These are phyloP conservation scores for Paecilomyces sp. DNA, from an alignment of 2,329 filamentous ascomycete genomes.

Conservation along the genomic window DNA sequence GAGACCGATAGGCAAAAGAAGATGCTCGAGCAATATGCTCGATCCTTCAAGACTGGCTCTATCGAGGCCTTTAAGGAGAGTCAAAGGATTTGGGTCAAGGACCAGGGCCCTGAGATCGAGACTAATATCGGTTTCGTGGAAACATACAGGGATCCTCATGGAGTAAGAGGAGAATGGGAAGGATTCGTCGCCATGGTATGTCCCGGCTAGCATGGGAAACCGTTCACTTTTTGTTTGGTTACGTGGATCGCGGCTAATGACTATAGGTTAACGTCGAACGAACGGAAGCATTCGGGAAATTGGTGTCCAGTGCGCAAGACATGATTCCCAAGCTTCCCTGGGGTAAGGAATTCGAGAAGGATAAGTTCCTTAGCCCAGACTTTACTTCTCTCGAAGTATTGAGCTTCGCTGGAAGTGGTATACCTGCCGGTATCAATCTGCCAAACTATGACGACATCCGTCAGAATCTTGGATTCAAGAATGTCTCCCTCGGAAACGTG, in stretches of 20 bases:
- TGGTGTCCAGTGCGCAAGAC: conserved; percentile 71
- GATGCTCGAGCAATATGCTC: conserved; percentile 67
- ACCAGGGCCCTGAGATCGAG: conserved; percentile 74
- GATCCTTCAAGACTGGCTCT: conserved; percentile 68
- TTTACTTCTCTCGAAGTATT: conserved; percentile 92
- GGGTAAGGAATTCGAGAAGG: conserved; percentile 85
- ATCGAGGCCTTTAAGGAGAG: conserved; percentile 72
- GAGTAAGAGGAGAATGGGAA: conserved; percentile 77
- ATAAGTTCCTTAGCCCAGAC: conserved; percentile 89
- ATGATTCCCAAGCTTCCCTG: conserved; percentile 90
- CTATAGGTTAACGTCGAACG: conserved; percentile 71
- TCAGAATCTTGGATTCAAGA: conserved; percentile 60
- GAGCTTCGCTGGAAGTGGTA: conserved; percentile 63
- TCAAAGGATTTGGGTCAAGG: conserved; percentile 74
- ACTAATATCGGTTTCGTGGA: conserved; percentile 79
- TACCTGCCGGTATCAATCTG: conserved; percentile 54
- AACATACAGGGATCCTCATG: conserved; percentile 76
- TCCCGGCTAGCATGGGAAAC: conserved; percentile 2
- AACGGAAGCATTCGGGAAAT: conserved; percentile 76
- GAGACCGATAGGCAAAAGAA: conserved; percentile 67
- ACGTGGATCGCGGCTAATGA: conserved; percentile 23
- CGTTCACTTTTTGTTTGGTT: neutral
- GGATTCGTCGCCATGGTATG: conserved; percentile 63
- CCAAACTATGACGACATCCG: conserved; percentile 55
- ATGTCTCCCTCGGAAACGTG: conserved; percentile 82